phyloP scores from a whole-genome alignment of 75 land plant genomes.

The Cunninghamia lanceolata region DNA sequence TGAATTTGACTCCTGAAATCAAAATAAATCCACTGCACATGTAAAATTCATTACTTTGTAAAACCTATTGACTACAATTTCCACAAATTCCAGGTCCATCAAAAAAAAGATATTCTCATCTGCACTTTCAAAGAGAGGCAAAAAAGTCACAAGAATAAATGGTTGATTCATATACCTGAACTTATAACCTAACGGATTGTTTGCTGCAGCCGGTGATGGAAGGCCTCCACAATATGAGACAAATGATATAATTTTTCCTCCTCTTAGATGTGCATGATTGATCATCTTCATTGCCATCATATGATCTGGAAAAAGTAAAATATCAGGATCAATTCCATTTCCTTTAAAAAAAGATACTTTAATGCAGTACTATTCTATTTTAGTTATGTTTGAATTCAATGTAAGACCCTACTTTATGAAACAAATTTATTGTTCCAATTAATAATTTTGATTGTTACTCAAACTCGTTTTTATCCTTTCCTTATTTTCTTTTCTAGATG shows the following conservation, averaged over 20 bases:
- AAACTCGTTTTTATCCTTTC: not conserved
- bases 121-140: not conserved
- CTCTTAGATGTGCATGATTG: constrained; percentile 62
- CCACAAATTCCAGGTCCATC: not conserved
- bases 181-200: constrained; percentile 95
- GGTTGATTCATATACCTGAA: constrained; percentile 62
- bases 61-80: not conserved
- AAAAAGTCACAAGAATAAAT: not conserved
- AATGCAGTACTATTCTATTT: not conserved
- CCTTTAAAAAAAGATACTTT: not conserved
- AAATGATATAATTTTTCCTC: constrained; percentile 74
- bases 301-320: constrained; percentile 62
- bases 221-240: constrained; percentile 97
- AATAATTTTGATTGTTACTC: not conserved
- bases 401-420: not conserved
- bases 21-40: not conserved
- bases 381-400: not conserved
- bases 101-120: not conserved
- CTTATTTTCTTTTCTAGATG: not conserved
- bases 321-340: not conserved
- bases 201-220: constrained; percentile 92
- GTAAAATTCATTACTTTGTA: not conserved
- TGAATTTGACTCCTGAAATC: not conserved
- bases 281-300: constrained; percentile 99
- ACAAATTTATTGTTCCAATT: not conserved